Evolutionary conservation across 2,329 filamentous ascomycete species (phyloP).

Genomic region (Nigrospora oryzae): DNA sequence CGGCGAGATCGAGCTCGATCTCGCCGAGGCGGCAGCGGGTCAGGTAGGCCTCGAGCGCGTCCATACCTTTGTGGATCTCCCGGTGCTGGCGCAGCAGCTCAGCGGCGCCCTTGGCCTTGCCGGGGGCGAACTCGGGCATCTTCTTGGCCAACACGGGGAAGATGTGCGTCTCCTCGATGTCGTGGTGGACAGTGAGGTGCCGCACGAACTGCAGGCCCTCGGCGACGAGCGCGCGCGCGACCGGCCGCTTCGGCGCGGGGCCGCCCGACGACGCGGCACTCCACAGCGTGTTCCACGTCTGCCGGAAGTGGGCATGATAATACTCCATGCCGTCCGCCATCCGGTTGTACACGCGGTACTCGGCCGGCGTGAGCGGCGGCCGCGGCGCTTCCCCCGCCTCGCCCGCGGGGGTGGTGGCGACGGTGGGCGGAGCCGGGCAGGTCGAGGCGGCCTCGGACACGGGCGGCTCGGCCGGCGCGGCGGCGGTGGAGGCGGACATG

Average conservation of each 20-base stretch:
- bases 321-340: constrained; percentile 61
- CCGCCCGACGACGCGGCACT: constrained; percentile 41
- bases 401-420: not conserved
- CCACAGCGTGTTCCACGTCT: constrained; percentile 65
- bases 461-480: no score
- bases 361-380: constrained; percentile 54
- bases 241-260: not conserved
- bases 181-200: constrained; percentile 69
- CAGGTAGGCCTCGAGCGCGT: constrained; percentile 59
- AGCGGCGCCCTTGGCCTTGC: constrained; percentile 30
- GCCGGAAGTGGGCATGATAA: constrained; percentile 73
- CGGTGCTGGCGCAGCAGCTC: constrained; percentile 67
- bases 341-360: constrained; percentile 65
- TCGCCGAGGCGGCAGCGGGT: constrained; percentile 53
- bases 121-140: constrained; percentile 66
- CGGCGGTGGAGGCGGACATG: not conserved
- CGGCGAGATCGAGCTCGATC: constrained; percentile 43
- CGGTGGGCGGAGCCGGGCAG: not conserved
- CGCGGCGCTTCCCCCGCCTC: constrained; percentile 19
- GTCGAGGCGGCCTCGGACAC: not conserved
- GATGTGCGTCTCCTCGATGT: constrained; percentile 73
- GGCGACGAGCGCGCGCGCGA: constrained; percentile 52
- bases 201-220: constrained; percentile 61
- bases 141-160: constrained; percentile 69
- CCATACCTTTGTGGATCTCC: constrained; percentile 70